These are phyloP conservation scores for Penicillium glabrum DNA, from an alignment of 2,329 filamentous ascomycete genomes.

Conservation along the genomic window DNA sequence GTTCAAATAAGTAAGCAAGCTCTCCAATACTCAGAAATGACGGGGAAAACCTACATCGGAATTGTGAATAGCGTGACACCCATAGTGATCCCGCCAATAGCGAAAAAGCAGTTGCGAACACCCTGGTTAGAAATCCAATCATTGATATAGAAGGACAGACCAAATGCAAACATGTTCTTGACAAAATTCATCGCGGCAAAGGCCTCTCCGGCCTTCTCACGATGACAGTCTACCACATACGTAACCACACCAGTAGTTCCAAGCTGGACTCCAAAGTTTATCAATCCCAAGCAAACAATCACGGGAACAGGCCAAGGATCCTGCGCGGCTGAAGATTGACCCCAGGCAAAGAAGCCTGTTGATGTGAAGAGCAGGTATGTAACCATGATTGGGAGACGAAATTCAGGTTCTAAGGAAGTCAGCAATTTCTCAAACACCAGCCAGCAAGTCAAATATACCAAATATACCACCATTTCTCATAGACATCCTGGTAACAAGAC, in stretches of 20 bases:
- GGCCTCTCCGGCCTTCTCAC: slow-evolving; percentile 38
- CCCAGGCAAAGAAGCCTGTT: slow-evolving; percentile 40
- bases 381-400: slow-evolving; percentile 40
- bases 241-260: slow-evolving; percentile 39
- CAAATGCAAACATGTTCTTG: slow-evolving; percentile 43
- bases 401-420: slow-evolving; percentile 34
- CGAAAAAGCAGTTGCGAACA: slow-evolving; percentile 38
- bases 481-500: slow-evolving; percentile 34
- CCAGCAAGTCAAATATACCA: slow-evolving; percentile 7
- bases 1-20: background rate
- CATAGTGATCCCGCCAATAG: slow-evolving; percentile 38
- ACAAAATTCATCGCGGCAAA: slow-evolving; percentile 42
- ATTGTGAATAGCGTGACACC: slow-evolving; percentile 31
- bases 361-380: slow-evolving; percentile 37
- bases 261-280: slow-evolving; percentile 40
- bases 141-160: slow-evolving; percentile 42
- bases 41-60: slow-evolving; percentile 27
- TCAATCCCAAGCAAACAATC: slow-evolving; percentile 38
- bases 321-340: slow-evolving; percentile 29
- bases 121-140: slow-evolving; percentile 42
- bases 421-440: background rate
- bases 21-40: background rate
- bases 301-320: slow-evolving; percentile 35
- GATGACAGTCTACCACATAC: slow-evolving; percentile 42
- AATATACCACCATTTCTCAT: slow-evolving; percentile 39